Evolutionary conservation across 1,284 basidiomycete genomes (phyloP), one percentile per base, ranked within the genome.

Genomic region (Leccinum pachyderme): DNA sequence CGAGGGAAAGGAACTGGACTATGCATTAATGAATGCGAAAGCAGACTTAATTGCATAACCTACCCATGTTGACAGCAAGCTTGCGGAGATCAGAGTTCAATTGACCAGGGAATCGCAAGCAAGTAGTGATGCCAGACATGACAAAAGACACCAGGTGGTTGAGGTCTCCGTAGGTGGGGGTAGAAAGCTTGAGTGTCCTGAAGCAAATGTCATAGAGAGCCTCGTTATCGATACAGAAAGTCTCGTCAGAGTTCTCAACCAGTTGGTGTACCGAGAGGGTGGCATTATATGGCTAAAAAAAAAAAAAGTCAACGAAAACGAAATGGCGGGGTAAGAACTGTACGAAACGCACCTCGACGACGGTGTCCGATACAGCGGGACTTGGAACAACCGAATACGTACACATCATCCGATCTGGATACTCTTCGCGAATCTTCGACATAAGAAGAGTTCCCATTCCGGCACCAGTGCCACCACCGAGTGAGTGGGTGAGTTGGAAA

Each of bases 151-250:
- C 94, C 61, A 99, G 87, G 73, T 95, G 91, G 83, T 98, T 98
- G 60, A 98, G 87, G 73, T 98, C 94, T 63, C 93, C 94, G 73
- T 98, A 97, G 9, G 92, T 95, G 32, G 96, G 95, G 47, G 92
- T 92, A 49, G 87, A 84, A 59, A 97, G 85, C 81, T 98, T 98
- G 71, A 98, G 83, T 47, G 95, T 97, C 68, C 93, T 85, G 86
- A 96, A 94, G 80, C 94, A 97, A 70, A 98, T 98, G 72, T 98
- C 95, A 77, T 97, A 97, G 56, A 98, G 86, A 33, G 96, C 96
- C 75, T 98, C 95, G 75, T 98, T 98, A 75, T 98, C 96, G 66
- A 97, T 90, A 72, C 93, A 96, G 82, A 95, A 95, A 13, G 93
- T 94, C 73, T 95, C 86, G 70, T 98, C 95, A 46, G 92, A 93